These are phyloP conservation scores for Arthroderma uncinatum DNA, from an alignment of 2,329 filamentous ascomycete species.

Conservation along the genomic window DNA sequence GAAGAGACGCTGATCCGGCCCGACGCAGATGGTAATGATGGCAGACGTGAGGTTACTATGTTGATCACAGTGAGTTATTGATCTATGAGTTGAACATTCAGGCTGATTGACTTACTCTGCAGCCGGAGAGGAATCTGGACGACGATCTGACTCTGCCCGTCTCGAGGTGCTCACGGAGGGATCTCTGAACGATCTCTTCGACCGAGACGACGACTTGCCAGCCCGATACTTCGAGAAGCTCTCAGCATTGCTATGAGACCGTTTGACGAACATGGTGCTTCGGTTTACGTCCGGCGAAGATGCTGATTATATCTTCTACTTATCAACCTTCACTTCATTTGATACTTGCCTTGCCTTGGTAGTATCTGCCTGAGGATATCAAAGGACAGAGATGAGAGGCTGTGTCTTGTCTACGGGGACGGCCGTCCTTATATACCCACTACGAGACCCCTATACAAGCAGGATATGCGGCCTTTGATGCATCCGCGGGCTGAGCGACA, in stretches of 20 bases:
- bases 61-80: background rate
- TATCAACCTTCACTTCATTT: no score
- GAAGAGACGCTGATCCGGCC: slow-evolving; percentile 74
- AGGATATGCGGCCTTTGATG: background rate
- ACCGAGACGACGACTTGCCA: slow-evolving; percentile 20
- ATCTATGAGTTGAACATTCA: background rate
- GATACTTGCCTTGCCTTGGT: no score
- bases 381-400: background rate
- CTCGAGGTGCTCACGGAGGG: slow-evolving; percentile 17
- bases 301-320: no score
- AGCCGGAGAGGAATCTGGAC: background rate
- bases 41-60: slow-evolving; percentile 49
- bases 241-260: slow-evolving; percentile 17
- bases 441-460: background rate
- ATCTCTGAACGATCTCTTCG: slow-evolving; percentile 21
- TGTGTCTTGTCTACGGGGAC: no score
- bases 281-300: background rate
- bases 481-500: background rate
- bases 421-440: background rate
- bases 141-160: slow-evolving; percentile 19
- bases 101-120: slow-evolving; percentile 14
- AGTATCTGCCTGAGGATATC: background rate
- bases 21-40: slow-evolving; percentile 70
- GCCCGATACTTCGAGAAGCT: slow-evolving; percentile 24
- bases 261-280: slow-evolving; percentile 14